These are phyloP conservation scores for Hysterangium stoloniferum DNA, from an alignment of 768 basidiomycete species.

Conservation along the genomic window DNA sequence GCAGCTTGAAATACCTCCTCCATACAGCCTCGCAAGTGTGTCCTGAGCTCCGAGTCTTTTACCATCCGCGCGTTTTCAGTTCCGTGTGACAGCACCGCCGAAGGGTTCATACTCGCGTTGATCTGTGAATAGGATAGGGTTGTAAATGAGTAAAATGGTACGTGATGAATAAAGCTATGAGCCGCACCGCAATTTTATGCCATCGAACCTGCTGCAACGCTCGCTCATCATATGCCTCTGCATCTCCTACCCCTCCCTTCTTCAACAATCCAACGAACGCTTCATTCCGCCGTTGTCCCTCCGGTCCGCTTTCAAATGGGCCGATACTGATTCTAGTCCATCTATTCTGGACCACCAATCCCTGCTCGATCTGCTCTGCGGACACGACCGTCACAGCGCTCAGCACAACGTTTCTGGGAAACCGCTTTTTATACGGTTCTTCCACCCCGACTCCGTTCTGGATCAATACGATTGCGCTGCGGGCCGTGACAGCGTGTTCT, in stretches of 20 bases:
- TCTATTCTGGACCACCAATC: slow-evolving; percentile 22
- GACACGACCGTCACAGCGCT: slow-evolving; percentile 23
- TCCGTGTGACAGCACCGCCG: slow-evolving; percentile 20
- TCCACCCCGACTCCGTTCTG: slow-evolving; percentile 27
- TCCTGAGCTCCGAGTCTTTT: slow-evolving; percentile 16
- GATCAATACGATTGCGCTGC: slow-evolving; percentile 20
- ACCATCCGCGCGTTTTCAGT: slow-evolving; percentile 22
- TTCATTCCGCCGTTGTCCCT: slow-evolving; percentile 9
- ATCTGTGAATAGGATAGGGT: slow-evolving; percentile 12
- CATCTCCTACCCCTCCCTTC: slow-evolving; percentile 22
- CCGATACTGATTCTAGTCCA: slow-evolving; percentile 25
- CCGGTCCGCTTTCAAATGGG: slow-evolving; percentile 17
- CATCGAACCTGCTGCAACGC: slow-evolving; percentile 23
- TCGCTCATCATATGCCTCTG: slow-evolving; percentile 19
- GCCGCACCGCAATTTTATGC: slow-evolving; percentile 24
- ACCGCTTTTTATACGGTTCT: slow-evolving; percentile 20
- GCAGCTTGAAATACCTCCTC: slow-evolving; percentile 21
- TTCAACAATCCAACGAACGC: slow-evolving; percentile 18
- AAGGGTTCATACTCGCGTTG: slow-evolving; percentile 24
- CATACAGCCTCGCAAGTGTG: slow-evolving; percentile 21
- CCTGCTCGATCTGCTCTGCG: slow-evolving; percentile 22
- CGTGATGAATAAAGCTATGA: not conserved
- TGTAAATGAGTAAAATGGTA: not conserved
- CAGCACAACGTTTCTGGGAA: slow-evolving; percentile 18
- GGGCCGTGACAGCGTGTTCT: slow-evolving; percentile 10